Base-by-base conservation (phyloP, 768 basidiomycete genomes). In the Russula sp. region DNA sequence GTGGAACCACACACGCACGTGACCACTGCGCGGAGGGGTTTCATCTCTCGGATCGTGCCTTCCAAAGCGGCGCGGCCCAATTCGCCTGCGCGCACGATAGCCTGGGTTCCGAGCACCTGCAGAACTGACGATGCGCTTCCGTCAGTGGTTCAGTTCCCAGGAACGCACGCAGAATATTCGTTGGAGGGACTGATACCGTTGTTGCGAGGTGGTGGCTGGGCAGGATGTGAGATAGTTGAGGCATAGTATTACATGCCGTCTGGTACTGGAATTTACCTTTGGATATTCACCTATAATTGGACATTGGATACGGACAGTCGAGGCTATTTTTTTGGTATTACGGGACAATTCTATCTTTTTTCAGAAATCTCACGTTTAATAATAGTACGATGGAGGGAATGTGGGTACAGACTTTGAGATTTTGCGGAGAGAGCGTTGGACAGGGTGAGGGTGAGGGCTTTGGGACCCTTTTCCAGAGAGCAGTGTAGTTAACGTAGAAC, bases 41-140 rank as follows among this genome's bases (percentile, higher is more conserved):
- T 58, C 34, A 63, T 58, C 29, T 58, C 57, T 41, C 61, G 61
- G 7, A 58, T 63, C 16, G 45, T 63, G 7, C 39, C 57, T 5
- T 63, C 61, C 32, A 63, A 48, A 20, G 18, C 7, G 38, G 11
- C 10, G 13, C 36, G 2, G 39, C 13, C 39, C 5, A 18, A 29
- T 38, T 45, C 36, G 29, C 46, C 13, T 9, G 10, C 51, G 9
- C 57, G 22, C 49, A 18, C 29, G 9, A 36, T 38, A 20, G 25
- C 36, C 16, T 46, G 22, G 42, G 43, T 13, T 38, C 56, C 56
- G 22, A 62, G 43, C 14, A 34, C 29, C 41, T 3, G 7, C 10
- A 13, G 35, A 39, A 11, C 14, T 10, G 35, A 35, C 11, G 56
- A 51, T 9, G 10, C 7, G 2, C 25, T 9, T 50, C 29, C 55